Evolutionary conservation across 2,329 filamentous ascomycete species (phyloP).

Genomic region (Colletotrichum kahawae): DNA sequence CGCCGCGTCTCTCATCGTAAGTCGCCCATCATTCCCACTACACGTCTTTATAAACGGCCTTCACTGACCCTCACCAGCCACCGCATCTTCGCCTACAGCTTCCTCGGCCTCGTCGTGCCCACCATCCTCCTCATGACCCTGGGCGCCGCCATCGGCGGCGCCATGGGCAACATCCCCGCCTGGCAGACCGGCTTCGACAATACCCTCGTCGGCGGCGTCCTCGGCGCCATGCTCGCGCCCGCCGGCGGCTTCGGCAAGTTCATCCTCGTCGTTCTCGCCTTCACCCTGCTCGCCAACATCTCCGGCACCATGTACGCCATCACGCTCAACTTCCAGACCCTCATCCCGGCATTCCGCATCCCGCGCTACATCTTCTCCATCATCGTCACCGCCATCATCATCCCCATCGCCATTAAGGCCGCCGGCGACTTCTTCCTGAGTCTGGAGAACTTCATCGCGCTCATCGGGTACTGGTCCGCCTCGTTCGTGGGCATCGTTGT

Average conservation of each 20-base stretch:
- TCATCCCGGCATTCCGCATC: constrained; percentile 39
- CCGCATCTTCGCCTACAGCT: constrained; percentile 60
- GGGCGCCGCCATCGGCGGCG: constrained; percentile 44
- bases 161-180: constrained; percentile 31
- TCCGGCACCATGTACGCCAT: constrained; percentile 43
- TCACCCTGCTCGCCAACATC: constrained; percentile 42
- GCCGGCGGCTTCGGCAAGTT: constrained; percentile 40
- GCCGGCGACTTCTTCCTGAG: constrained; percentile 43
- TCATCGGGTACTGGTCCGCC: constrained; percentile 52
- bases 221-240: constrained; percentile 35
- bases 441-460: constrained; percentile 47
- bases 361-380: constrained; percentile 47
- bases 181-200: constrained; percentile 33
- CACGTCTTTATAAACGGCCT: too few species aligned
- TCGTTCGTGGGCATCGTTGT: constrained; percentile 45
- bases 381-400: constrained; percentile 42
- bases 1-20: constrained; percentile 49
- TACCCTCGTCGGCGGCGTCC: constrained; percentile 34
- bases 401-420: constrained; percentile 44
- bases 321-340: constrained; percentile 44
- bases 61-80: constrained; percentile 26
- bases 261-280: constrained; percentile 39
- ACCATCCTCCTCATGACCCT: constrained; percentile 38
- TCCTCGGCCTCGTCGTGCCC: constrained; percentile 53
- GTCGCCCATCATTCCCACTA: too few species aligned